These are phyloP conservation scores for Verticillium dahliae DNA, from an alignment of 2,329 filamentous ascomycete genomes.

Conservation along the genomic window DNA sequence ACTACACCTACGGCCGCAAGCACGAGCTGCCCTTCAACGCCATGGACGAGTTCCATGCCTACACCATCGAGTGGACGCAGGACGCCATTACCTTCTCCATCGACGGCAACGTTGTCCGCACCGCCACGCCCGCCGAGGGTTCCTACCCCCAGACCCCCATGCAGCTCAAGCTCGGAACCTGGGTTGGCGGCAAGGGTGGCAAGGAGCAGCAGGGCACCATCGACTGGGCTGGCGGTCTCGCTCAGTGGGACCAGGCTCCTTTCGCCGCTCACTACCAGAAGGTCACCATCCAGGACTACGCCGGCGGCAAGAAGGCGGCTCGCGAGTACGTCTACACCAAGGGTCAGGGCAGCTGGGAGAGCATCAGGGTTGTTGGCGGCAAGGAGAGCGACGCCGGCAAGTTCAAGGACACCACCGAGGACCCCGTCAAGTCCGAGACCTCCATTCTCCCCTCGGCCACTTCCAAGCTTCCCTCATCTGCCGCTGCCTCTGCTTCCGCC, in stretches of 20 bases:
- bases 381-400: conserved; percentile 6
- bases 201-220: conserved; percentile 50
- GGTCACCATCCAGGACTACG: conserved; percentile 21
- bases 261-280: conserved; percentile 17
- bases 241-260: conserved; percentile 20
- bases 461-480: conserved; percentile 13
- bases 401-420: background rate
- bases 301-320: conserved; percentile 16
- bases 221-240: conserved; percentile 58
- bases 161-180: conserved; percentile 56
- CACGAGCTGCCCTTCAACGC: conserved; percentile 34
- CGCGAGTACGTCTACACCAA: conserved; percentile 22
- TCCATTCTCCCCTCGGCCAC: conserved; percentile 32
- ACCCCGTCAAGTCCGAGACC: conserved; percentile 19
- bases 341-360: conserved; percentile 18
- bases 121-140: conserved; percentile 39
- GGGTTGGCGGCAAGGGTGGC: conserved; percentile 41
- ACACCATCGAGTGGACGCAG: conserved; percentile 61
- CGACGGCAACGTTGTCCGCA: conserved; percentile 39
- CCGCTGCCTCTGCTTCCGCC: background rate
- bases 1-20: conserved; percentile 43
- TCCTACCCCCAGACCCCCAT: conserved; percentile 66
- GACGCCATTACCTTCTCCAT: conserved; percentile 54
- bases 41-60: conserved; percentile 49
- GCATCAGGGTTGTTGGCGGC: conserved; percentile 20